Percentiles rank a stretch among this genome's conserved stretches.
These are phyloP conservation scores for Fraxinus ornus DNA, from an alignment of 305 asterid genomes.

Conservation along the genomic window DNA sequence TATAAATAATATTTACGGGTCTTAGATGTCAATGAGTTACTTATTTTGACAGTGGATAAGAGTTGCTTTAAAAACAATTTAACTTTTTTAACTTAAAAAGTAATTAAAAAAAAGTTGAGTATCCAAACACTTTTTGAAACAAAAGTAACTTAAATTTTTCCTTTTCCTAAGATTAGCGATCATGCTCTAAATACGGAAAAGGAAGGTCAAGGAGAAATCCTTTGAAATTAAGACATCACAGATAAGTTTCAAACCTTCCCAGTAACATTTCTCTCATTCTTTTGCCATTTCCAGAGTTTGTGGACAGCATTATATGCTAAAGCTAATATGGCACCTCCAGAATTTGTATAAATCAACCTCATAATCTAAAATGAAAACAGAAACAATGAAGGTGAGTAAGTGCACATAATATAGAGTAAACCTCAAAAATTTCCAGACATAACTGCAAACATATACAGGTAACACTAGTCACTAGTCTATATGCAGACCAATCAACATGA, in stretches of 20 bases:
- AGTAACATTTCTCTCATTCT: slow-evolving; percentile 37
- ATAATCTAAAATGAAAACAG: slow-evolving; percentile 44
- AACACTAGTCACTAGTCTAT: neutral
- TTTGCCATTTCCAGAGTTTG: slow-evolving; percentile 78
- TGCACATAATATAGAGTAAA: neutral
- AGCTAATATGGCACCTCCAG: slow-evolving; percentile 63
- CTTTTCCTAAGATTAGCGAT: neutral
- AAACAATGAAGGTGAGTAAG: neutral
- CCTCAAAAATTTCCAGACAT: neutral
- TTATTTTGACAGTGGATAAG: neutral
- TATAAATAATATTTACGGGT: neutral
- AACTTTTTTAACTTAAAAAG: neutral
- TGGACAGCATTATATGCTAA: slow-evolving; percentile 64
- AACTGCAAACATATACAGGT: neutral
- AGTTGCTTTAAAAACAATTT: neutral
- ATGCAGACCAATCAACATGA: neutral
- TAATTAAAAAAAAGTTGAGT: neutral
- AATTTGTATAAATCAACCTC: slow-evolving; percentile 56
- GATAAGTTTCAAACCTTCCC: slow-evolving; percentile 48
- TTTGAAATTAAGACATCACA: neutral
- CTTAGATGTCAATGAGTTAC: neutral
- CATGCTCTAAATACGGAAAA: neutral
- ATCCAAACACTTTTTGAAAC: neutral
- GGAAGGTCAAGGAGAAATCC: neutral
- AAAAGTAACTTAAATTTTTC: neutral